These are phyloP conservation scores for Podospora sp. DNA, from an alignment of 495 filamentous ascomycete genomes.

Conservation along the genomic window DNA sequence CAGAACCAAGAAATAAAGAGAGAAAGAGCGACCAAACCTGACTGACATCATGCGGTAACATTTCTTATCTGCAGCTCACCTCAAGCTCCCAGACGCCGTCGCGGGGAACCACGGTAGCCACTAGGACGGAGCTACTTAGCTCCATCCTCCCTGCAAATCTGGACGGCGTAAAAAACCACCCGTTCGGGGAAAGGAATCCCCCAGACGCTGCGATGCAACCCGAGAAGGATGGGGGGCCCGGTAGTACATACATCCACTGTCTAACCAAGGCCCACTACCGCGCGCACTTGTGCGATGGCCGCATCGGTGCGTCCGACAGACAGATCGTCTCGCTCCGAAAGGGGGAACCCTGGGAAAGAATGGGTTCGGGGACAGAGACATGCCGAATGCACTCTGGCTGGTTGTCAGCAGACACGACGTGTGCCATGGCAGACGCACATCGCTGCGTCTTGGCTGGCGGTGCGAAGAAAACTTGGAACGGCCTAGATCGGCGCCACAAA, in stretches of 20 bases:
- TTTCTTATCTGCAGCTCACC: constrained; percentile 15
- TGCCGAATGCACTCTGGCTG: not conserved
- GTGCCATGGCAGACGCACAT: not conserved
- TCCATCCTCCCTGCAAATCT: not conserved
- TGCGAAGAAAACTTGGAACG: not conserved
- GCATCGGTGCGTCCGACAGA: not conserved
- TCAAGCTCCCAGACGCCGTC: constrained; percentile 1
- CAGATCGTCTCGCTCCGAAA: too few species aligned
- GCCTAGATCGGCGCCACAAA: not conserved
- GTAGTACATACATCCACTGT: not conserved
- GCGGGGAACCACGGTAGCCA: not conserved
- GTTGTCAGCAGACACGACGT: not conserved
- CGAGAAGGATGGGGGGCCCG: not conserved
- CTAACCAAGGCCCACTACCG: not conserved
- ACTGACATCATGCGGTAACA: constrained; percentile 14
- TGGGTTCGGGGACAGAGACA: not conserved
- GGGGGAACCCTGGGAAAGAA: not conserved
- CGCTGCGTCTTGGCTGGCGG: not conserved
- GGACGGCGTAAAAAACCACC: constrained; percentile 4
- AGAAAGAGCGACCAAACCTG: not conserved
- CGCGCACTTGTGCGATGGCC: not conserved
- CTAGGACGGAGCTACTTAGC: constrained; percentile 5
- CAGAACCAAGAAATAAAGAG: constrained; percentile 4
- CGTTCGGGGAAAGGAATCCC: constrained; percentile 15
- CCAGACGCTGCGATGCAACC: constrained; percentile 7